These are phyloP conservation scores for Trichophyton equinum DNA, from an alignment of 2,329 filamentous ascomycete species.

Conservation along the genomic window DNA sequence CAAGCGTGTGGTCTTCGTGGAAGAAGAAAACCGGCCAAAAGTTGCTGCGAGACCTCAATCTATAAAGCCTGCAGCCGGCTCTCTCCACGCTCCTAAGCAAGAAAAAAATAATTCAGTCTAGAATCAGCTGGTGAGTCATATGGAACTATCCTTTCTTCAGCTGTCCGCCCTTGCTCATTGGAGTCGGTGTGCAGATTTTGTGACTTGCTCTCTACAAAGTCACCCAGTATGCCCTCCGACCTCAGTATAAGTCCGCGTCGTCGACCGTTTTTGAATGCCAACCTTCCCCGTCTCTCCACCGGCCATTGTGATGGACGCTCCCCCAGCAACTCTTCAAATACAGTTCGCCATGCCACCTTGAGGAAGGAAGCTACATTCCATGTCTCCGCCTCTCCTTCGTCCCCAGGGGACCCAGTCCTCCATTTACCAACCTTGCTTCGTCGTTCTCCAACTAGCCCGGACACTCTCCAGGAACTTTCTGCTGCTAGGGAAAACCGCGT, in stretches of 20 bases:
- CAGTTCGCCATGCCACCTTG: conserved; percentile 40
- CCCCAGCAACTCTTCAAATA: conserved; percentile 16
- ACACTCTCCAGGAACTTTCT: conserved; percentile 54
- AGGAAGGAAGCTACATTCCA: conserved; percentile 58
- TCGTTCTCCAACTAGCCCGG: conserved; percentile 50
- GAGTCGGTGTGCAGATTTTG: conserved; percentile 5
- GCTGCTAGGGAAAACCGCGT: conserved; percentile 57
- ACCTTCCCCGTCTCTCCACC: conserved; percentile 20
- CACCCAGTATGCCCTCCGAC: conserved; percentile 21
- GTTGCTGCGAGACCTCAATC: not conserved
- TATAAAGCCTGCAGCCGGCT: not conserved
- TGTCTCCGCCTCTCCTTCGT: conserved; percentile 29
- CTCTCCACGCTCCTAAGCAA: not conserved
- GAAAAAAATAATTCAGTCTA: not conserved
- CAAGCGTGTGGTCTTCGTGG: not conserved
- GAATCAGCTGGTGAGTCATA: not conserved
- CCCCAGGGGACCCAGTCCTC: conserved; percentile 31
- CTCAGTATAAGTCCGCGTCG: conserved; percentile 22
- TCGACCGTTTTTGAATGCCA: conserved; percentile 24
- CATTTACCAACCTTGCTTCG: conserved; percentile 41
- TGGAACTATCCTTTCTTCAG: not conserved
- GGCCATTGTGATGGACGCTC: conserved; percentile 13
- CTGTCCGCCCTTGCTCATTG: conserved; percentile 4
- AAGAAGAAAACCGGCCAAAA: not conserved
- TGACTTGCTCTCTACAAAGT: conserved; percentile 8